These are phyloP conservation scores for Aaosphaeria pasadenensis DNA, from an alignment of 2,329 filamentous ascomycete genomes.

Conservation along the genomic window DNA sequence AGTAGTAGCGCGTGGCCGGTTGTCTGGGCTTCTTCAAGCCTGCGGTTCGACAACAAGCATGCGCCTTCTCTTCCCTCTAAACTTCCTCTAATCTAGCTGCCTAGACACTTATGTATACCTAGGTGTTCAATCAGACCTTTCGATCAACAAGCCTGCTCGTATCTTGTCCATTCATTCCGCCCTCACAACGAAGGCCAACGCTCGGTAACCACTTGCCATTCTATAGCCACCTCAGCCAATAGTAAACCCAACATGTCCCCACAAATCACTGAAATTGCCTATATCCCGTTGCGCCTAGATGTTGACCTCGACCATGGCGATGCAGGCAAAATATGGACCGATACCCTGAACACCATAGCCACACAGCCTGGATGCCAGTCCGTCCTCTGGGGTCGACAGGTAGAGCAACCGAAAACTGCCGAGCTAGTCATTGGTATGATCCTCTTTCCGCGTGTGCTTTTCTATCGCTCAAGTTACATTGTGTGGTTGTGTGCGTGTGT, in stretches of 20 bases:
- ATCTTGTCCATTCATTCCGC: too few species aligned
- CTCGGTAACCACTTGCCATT: neutral
- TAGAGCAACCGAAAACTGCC: slow-evolving; percentile 38
- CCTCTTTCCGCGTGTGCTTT: too few species aligned
- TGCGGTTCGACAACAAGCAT: too few species aligned
- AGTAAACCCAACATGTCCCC: slow-evolving; percentile 13
- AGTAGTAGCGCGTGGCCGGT: too few species aligned
- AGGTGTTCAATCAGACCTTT: too few species aligned
- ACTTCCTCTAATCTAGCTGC: too few species aligned
- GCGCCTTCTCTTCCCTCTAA: too few species aligned
- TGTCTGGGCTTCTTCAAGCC: too few species aligned
- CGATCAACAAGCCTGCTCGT: too few species aligned
- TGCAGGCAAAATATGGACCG: slow-evolving; percentile 28
- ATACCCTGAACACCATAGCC: slow-evolving; percentile 31
- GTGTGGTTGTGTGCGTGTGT: too few species aligned
- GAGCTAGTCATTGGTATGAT: slow-evolving; percentile 32
- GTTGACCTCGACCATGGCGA: slow-evolving; percentile 18
- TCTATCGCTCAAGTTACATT: neutral
- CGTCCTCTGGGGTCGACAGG: slow-evolving; percentile 34
- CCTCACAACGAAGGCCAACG: too few species aligned
- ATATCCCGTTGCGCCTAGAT: slow-evolving; percentile 37
- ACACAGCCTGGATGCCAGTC: slow-evolving; percentile 36
- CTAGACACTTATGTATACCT: too few species aligned
- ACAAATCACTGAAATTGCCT: slow-evolving; percentile 39
- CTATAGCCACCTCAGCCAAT: neutral